These are phyloP conservation scores for Ogataea haglerorum DNA, from an alignment of 805 yeast species.

Conservation along the genomic window DNA sequence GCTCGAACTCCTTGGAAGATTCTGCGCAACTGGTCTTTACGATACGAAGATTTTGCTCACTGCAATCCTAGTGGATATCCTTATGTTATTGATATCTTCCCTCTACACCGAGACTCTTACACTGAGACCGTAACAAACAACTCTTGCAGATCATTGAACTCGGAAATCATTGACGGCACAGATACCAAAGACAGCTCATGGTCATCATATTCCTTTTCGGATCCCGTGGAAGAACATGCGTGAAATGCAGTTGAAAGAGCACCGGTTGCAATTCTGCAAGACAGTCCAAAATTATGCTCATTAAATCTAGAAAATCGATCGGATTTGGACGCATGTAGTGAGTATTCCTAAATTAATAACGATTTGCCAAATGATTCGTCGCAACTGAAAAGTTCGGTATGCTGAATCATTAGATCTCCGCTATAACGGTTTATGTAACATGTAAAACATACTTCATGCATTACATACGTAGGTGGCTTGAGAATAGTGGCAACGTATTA, in stretches of 20 bases:
- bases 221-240: background rate
- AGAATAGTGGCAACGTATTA: too few species aligned
- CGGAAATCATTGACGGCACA: constrained; percentile 17
- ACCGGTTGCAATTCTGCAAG: background rate
- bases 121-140: constrained; percentile 13
- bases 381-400: background rate
- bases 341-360: background rate
- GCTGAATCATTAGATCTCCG: background rate
- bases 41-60: background rate
- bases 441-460: too few species aligned
- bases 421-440: too few species aligned
- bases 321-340: background rate
- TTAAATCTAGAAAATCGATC: background rate
- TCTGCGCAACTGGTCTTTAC: background rate
- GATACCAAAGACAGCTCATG: constrained; percentile 7
- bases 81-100: background rate
- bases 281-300: constrained; percentile 3
- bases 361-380: background rate
- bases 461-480: too few species aligned
- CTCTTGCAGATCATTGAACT: constrained; percentile 16
- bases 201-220: background rate
- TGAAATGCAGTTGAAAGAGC: background rate
- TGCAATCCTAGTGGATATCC: background rate
- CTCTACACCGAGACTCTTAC: too few species aligned
- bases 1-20: background rate